phyloP scores from a whole-genome alignment of 2,329 filamentous ascomycete genomes.

The Penicillium polonicum region DNA sequence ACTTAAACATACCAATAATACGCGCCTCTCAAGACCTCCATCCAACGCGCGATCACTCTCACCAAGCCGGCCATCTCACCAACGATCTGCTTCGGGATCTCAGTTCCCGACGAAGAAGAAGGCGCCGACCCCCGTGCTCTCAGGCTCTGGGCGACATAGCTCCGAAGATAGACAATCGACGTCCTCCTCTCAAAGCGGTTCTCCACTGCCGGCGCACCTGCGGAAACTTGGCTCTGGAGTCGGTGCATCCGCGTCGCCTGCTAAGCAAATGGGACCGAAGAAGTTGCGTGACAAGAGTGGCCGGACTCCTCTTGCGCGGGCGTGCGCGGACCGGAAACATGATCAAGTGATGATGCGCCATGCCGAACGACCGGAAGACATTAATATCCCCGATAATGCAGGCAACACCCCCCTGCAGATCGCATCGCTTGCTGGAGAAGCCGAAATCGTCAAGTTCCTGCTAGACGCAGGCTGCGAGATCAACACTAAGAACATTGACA shows the following conservation, averaged over 20 bases:
- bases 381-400: conserved; percentile 88
- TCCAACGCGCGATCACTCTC: conserved; percentile 39
- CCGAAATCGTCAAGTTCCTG: conserved; percentile 82
- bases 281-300: conserved; percentile 91
- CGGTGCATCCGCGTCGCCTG: conserved; percentile 58
- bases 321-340: conserved; percentile 81
- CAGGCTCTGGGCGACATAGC: conserved; percentile 43
- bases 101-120: conserved; percentile 38
- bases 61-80: conserved; percentile 37
- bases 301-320: conserved; percentile 83
- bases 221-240: conserved; percentile 45
- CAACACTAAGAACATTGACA: conserved; percentile 74
- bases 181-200: conserved; percentile 46
- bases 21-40: conserved; percentile 28
- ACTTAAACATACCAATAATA: conserved; percentile 30
- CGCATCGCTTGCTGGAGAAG: conserved; percentile 80
- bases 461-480: conserved; percentile 81
- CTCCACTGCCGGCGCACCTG: conserved; percentile 42
- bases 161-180: conserved; percentile 49
- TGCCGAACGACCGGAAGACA: conserved; percentile 76
- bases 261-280: conserved; percentile 67
- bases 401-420: conserved; percentile 96
- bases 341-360: conserved; percentile 73
- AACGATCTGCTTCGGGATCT: conserved; percentile 38
- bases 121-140: conserved; percentile 41